Evolutionary conservation across 768 basidiomycete genomes (phyloP).

Genomic region (Fistulinella prunicolor): DNA sequence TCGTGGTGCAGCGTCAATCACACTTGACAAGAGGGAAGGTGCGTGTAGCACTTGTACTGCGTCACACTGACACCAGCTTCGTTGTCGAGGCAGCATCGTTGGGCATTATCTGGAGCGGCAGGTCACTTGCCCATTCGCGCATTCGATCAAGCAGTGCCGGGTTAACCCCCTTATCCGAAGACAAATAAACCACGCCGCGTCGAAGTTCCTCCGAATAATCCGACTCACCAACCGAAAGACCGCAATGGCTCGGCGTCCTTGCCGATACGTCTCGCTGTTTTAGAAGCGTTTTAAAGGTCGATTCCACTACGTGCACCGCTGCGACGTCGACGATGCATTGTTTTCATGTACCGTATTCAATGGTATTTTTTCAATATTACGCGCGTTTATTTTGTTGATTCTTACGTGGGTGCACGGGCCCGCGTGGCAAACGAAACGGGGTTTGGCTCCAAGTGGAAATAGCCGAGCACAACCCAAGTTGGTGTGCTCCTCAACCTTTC

Average conservation of each 20-base stretch:
- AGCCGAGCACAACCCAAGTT: conserved; percentile 40
- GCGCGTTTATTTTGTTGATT: conserved; percentile 35
- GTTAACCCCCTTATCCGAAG: conserved; percentile 27
- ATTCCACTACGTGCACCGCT: conserved; percentile 17
- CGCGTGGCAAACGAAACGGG: conserved; percentile 39
- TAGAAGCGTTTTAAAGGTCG: conserved; percentile 12
- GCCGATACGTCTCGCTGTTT: conserved; percentile 3
- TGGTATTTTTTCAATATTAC: conserved; percentile 32
- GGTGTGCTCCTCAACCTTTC: conserved; percentile 39
- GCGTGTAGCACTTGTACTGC: conserved; percentile 2
- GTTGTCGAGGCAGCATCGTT: not conserved
- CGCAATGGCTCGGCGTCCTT: not conserved
- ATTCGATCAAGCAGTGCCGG: conserved; percentile 24
- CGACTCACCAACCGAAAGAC: conserved; percentile 1
- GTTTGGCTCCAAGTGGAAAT: conserved; percentile 39
- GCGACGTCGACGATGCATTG: conserved; percentile 21
- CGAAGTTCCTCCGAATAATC: conserved; percentile 12
- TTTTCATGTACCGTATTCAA: conserved; percentile 29
- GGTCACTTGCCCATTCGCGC: conserved; percentile 5
- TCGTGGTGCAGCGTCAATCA: not conserved
- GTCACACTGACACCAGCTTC: conserved; percentile 3
- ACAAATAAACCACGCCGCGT: conserved; percentile 31
- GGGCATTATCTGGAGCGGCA: conserved; percentile 3
- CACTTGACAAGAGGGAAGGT: conserved; percentile 7
- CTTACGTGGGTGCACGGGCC: conserved; percentile 39